Conservation (phyloP, 495 filamentous ascomycete genomes). For the Trichoderma asperelloides region DNA sequence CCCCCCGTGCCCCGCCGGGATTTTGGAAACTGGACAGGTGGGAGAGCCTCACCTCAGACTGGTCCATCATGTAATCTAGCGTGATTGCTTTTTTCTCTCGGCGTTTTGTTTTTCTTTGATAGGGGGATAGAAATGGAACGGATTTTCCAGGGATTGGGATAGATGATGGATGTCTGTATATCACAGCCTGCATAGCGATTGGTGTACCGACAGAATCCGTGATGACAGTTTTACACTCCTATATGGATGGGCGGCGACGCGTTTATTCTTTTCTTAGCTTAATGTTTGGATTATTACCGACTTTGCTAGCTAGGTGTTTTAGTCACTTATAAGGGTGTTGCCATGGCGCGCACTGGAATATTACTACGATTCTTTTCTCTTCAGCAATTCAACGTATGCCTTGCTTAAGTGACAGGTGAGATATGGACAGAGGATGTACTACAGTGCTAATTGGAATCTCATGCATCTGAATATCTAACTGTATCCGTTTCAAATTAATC, state of each 20-base stretch:
- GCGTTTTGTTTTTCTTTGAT: not conserved
- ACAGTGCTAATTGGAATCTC: too few relatives aligned
- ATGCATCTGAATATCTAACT: too few relatives aligned
- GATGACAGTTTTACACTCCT: not conserved
- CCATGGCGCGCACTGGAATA: too few relatives aligned
- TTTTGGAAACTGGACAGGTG: constrained; percentile 7
- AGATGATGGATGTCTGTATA: not conserved
- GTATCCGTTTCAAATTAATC: too few relatives aligned
- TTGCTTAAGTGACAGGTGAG: too few relatives aligned
- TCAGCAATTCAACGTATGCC: too few relatives aligned
- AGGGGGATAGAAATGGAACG: not conserved
- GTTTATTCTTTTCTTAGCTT: not conserved
- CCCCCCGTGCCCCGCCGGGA: constrained; percentile 3
- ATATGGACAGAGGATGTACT: too few relatives aligned
- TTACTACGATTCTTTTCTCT: too few relatives aligned
- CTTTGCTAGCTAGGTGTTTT: too few relatives aligned
- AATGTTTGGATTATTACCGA: not conserved
- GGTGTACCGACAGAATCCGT: not conserved
- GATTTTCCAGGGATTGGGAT: not conserved
- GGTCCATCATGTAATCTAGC: constrained; percentile 3
- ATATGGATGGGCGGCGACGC: not conserved
- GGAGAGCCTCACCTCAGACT: constrained; percentile 10
- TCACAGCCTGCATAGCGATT: not conserved
- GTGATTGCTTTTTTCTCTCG: not conserved
- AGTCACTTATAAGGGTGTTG: too few relatives aligned